Percentiles rank a stretch among this genome's conserved stretches.
Conservation (phyloP, 306 rosid species). For the Spatholobus suberectus region DNA sequence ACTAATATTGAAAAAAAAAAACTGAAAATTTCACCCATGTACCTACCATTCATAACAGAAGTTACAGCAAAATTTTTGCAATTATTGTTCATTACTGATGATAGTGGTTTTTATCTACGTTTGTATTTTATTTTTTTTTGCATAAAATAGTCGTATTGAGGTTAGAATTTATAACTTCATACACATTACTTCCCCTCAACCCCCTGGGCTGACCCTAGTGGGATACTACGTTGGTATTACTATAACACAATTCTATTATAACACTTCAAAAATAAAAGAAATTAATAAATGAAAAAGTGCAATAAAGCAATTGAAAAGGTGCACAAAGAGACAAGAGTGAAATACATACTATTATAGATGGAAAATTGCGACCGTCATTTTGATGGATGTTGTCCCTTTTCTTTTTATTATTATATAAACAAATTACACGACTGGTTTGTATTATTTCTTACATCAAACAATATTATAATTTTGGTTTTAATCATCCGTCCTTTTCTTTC, state of each 20-base stretch:
- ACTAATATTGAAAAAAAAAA: not conserved
- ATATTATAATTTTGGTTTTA: constrained; percentile 22
- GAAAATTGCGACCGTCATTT: not conserved
- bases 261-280: constrained; percentile 3
- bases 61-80: too few relatives aligned
- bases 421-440: not conserved
- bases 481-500: not conserved
- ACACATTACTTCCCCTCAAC: too few relatives aligned
- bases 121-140: too few relatives aligned
- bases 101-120: not conserved
- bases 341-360: not conserved
- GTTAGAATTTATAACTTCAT: too few relatives aligned
- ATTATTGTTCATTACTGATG: not conserved
- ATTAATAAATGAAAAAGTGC: constrained; percentile 8
- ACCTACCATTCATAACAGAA: too few relatives aligned
- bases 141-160: too few relatives aligned
- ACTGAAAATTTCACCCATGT: too few relatives aligned
- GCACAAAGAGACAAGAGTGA: constrained; percentile 8
- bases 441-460: constrained; percentile 1
- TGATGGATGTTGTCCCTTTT: not conserved
- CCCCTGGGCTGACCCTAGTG: too few relatives aligned
- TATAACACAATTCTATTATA: not conserved
- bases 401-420: not conserved
- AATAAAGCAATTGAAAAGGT: constrained; percentile 34
- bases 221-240: not conserved